Evolutionary conservation across 768 basidiomycete genomes (phyloP).

Genomic region (Lentinula aciculospora): DNA sequence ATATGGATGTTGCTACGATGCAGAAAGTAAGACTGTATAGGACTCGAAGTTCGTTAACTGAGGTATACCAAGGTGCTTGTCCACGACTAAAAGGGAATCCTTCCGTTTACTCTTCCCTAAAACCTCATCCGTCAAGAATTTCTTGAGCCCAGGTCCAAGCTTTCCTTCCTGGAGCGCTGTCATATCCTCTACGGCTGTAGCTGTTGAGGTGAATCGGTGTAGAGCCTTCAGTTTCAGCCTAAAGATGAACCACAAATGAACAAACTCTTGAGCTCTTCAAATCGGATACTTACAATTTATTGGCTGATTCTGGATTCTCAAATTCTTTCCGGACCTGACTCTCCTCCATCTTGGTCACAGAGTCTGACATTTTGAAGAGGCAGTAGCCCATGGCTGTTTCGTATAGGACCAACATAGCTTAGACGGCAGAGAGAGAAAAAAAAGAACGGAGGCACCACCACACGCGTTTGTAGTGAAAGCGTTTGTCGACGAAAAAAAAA

Average conservation of each 20-base stretch:
- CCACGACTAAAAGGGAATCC: slow-evolving; percentile 79
- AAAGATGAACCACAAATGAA: not conserved
- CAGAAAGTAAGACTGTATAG: not conserved
- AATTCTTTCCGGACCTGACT: slow-evolving; percentile 91
- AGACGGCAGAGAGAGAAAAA: not conserved
- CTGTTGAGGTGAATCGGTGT: slow-evolving; percentile 96
- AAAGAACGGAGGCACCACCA: not conserved
- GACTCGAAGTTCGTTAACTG: not conserved
- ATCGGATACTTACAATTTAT: slow-evolving; percentile 68
- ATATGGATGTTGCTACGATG: slow-evolving; percentile 69
- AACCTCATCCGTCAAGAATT: slow-evolving; percentile 85
- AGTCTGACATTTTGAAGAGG: slow-evolving; percentile 92
- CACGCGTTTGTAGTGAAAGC: not conserved
- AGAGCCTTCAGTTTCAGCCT: slow-evolving; percentile 93
- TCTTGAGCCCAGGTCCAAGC: slow-evolving; percentile 86
- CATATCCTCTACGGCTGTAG: slow-evolving; percentile 94
- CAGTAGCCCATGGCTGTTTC: slow-evolving; percentile 96
- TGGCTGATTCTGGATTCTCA: slow-evolving; percentile 86
- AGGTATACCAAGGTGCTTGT: slow-evolving; percentile 80
- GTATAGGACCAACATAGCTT: slow-evolving; percentile 89
- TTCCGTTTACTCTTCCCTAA: slow-evolving; percentile 88
- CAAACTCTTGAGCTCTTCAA: slow-evolving; percentile 5
- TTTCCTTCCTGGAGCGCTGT: slow-evolving; percentile 91
- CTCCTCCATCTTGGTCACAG: slow-evolving; percentile 73
- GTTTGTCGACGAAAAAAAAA: slow-evolving; percentile 2